Base-by-base conservation (phyloP, 352 stramenopile species). In the Globisporangium ultimum region DNA sequence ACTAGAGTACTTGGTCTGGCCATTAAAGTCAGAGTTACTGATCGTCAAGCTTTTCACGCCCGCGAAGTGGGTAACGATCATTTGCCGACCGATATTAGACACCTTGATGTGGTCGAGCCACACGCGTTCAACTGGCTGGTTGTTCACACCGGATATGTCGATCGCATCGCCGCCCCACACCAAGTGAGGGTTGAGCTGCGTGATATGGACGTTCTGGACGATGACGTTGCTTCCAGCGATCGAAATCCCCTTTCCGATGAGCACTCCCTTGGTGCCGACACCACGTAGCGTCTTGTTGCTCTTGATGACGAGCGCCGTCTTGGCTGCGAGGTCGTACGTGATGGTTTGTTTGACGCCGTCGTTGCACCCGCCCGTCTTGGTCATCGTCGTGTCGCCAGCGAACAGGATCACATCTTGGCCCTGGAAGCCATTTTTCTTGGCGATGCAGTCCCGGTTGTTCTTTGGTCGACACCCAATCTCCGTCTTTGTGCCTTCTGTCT, bases 191-290 rank as follows among this genome's bases (percentile, higher is more conserved):
- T 87, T 87, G 17, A 87, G 50, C 48, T 87, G 58, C 17, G 62
- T 79, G 63, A 87, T 78, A 64, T 82, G 61, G 46, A 87, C 66
- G 53, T 87, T 84, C 61, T 84, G 74, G 14, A 84, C 40, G 43
- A 87, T 82, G 21, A 82, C 72, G 55, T 83, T 84, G 53, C 58
- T 42, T 21, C 72, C 73, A 5, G 17, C 21, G 56, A 84, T 68
- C 42, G 42, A 54, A 7, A 83, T n/a, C 0, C 75, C 75, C 42
- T 82, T 82, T 51, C 75, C 72, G 53, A 67, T 53, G 46, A 81
- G 64, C 38, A 79, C 63, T 8, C 68, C 72, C 8, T 53, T 66
- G 9, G 28, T 68, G 20, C 68, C 71, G 32, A 75, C 66, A 17
- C 76, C 72, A 14, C 72, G 63, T 0, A 86, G 57, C 2, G 76